These are phyloP conservation scores for Cucumis variabilis DNA, from an alignment of 331 rosid genomes.

Conservation along the genomic window DNA sequence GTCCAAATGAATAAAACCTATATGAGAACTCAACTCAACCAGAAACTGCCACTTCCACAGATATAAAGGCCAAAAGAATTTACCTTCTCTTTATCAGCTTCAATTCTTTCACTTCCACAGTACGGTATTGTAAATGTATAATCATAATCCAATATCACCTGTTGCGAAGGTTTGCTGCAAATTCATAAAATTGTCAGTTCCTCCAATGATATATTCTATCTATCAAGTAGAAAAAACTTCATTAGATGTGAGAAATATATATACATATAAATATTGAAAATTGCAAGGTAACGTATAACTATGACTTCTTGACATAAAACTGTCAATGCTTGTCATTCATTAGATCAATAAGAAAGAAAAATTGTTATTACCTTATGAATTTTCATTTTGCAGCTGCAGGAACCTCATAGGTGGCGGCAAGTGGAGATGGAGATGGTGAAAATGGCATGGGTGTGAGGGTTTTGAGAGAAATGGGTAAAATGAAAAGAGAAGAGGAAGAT, in stretches of 20 bases:
- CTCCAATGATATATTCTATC: conserved; percentile 7
- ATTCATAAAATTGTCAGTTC: conserved; percentile 48
- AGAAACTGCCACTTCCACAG: neutral
- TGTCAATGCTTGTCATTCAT: neutral
- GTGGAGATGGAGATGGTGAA: too few relatives aligned
- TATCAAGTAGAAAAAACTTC: neutral
- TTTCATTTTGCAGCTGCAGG: conserved; percentile 99
- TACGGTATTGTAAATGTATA: conserved; percentile 97
- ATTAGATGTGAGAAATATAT: neutral
- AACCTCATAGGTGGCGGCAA: too few relatives aligned
- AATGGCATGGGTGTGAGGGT: too few relatives aligned
- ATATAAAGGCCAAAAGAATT: conserved; percentile 29
- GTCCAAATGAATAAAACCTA: neutral
- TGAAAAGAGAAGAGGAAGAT: too few relatives aligned
- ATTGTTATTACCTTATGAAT: conserved; percentile 64
- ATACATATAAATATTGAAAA: neutral
- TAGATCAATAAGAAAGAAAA: neutral
- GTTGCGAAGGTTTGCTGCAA: conserved; percentile 89
- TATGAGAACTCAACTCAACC: conserved; percentile 1
- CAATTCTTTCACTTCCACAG: conserved; percentile 75
- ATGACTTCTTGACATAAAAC: conserved; percentile 1
- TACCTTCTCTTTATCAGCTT: conserved; percentile 63
- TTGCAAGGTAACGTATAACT: neutral
- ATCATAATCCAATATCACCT: conserved; percentile 92
- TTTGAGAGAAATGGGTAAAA: too few relatives aligned